Base-by-base conservation (phyloP, 768 basidiomycete genomes). In the Rhodotorula kratochvilovae region DNA sequence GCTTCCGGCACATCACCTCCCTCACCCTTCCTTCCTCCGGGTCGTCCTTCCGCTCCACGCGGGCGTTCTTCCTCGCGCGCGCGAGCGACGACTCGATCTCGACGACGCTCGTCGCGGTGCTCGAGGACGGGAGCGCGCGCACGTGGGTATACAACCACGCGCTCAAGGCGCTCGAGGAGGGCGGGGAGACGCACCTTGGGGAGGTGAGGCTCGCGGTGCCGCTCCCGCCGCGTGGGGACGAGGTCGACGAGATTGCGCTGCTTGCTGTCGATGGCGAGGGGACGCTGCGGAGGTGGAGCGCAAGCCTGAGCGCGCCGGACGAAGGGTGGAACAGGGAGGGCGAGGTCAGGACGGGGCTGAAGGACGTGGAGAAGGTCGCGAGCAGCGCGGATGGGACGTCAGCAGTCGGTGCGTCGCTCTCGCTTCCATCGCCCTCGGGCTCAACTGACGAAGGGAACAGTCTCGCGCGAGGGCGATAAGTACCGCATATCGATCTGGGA, bases 401-500 rank as follows among this genome's bases (percentile, higher is more conserved):
- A 8, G 92, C 88, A 12, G 82, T 98, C 69, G 87, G 93, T 92
- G 79, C 69, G 85, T 82, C 61, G n/a, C 17, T 31, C 5, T 15
- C 35, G 56, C 16, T 17, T 48, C 33, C 39, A 25, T 19, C 45
- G 25, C 25, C 27, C 12, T 7, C 11, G 21, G 1, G 48, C 23
- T 23, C 3, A 23, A 7, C 25, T 27, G 15, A 29, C 15, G 13
- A 29, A 5, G 2, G 31, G n/a, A 23, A 19, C 60, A 92, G 91
- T 92, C 71, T 86, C 88, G 23, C 82, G 84, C 10, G 79, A 81
- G 25, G 76, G 58, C 31, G 85, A 86, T 29, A 89, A 88, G 1
- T 85, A 90, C 68, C 91, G 94, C 78, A 80, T 97, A 57, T 92
- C 92, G 0, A 92, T 98, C 27, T 98, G 95, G 95, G 92, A 97